These are phyloP conservation scores for Colletotrichum nymphaeae DNA, from an alignment of 2,329 filamentous ascomycete species.

Conservation along the genomic window DNA sequence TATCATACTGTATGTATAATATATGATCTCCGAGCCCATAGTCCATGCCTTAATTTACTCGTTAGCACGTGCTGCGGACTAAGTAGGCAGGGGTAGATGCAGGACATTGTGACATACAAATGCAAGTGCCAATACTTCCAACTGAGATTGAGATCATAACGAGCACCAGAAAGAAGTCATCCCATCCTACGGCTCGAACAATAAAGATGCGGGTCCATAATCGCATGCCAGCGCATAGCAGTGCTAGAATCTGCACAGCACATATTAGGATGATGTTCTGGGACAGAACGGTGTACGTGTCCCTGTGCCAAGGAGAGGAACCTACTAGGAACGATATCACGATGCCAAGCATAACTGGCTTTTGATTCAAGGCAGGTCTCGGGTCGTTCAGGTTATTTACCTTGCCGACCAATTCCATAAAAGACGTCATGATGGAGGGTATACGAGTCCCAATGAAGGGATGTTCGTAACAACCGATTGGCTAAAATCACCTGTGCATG, in stretches of 20 bases:
- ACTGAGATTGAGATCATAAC: constrained; percentile 27
- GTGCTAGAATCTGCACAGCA: constrained; percentile 11
- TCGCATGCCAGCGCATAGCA: constrained; percentile 24
- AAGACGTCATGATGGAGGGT: constrained; percentile 16
- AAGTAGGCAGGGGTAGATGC: neutral
- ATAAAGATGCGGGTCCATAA: constrained; percentile 31
- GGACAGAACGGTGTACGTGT: neutral
- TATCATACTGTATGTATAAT: neutral
- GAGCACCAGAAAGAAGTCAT: constrained; percentile 36
- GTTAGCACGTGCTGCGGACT: neutral
- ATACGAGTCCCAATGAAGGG: neutral
- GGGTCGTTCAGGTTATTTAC: constrained; percentile 35
- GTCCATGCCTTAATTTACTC: neutral
- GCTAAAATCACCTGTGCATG: constrained; percentile 20
- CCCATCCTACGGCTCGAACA: constrained; percentile 31
- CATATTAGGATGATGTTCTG: neutral
- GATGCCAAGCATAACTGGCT: constrained; percentile 27
- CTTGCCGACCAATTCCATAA: constrained; percentile 29
- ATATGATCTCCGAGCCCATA: constrained; percentile 22
- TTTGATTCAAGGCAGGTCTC: constrained; percentile 30
- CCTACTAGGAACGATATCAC: constrained; percentile 35
- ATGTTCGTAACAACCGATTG: neutral
- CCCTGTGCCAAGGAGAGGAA: neutral
- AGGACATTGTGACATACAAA: neutral
- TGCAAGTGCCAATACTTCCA: constrained; percentile 7